Evolutionary conservation across 345 rosid genomes (phyloP).

Genomic region (Citropsis articulata): DNA sequence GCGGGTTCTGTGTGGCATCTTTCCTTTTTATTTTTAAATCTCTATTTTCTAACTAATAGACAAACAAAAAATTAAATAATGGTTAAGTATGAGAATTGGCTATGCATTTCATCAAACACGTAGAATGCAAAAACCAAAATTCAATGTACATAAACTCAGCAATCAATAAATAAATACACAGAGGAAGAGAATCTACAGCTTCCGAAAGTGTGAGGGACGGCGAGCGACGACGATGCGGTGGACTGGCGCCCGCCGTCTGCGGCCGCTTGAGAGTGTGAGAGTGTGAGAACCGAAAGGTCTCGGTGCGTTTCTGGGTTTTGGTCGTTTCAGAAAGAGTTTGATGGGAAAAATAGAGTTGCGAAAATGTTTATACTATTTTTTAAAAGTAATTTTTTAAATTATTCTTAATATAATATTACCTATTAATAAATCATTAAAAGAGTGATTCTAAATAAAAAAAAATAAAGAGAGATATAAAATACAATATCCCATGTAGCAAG

Average conservation of each 20-base stretch:
- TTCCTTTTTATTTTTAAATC: neutral
- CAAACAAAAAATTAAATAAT: neutral
- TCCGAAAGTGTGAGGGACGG: neutral
- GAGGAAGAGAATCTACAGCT: neutral
- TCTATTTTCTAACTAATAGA: neutral
- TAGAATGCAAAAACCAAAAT: neutral
- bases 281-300: neutral
- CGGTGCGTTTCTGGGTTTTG: neutral
- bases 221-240: neutral
- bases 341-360: neutral
- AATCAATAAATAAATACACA: too few relatives aligned
- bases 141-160: neutral
- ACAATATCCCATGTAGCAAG: too few relatives aligned
- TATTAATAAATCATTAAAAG: too few relatives aligned
- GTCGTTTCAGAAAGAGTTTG: neutral
- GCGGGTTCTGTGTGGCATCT: slow-evolving; percentile 59
- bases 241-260: neutral
- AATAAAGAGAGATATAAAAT: too few relatives aligned
- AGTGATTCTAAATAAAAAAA: too few relatives aligned
- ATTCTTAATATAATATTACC: too few relatives aligned
- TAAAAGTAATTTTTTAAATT: too few relatives aligned
- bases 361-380: too few relatives aligned
- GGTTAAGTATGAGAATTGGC: neutral
- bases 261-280: neutral
- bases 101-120: neutral